phyloP scores from a whole-genome alignment of 768 basidiomycete genomes.

The Termitomyces sp. region DNA sequence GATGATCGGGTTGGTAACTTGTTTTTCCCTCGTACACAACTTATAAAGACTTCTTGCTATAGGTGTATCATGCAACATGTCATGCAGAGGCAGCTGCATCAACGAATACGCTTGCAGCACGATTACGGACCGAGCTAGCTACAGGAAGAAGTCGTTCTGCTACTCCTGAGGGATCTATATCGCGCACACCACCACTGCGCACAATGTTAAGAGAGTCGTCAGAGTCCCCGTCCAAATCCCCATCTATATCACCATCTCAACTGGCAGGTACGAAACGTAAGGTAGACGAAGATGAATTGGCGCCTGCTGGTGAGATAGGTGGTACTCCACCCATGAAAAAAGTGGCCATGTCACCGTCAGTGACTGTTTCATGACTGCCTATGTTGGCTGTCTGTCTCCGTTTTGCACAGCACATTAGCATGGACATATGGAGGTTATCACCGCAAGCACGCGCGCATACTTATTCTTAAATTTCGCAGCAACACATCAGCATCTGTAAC shows the following conservation, averaged over 20 bases:
- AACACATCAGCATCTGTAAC: conserved; percentile 21
- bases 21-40: not conserved
- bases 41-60: conserved; percentile 2
- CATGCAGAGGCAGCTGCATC: conserved; percentile 75
- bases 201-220: conserved; percentile 26
- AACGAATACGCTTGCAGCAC: conserved; percentile 61
- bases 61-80: conserved; percentile 96
- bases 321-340: conserved; percentile 69
- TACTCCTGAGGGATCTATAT: conserved; percentile 60
- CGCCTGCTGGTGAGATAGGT: conserved; percentile 34
- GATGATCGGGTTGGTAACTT: conserved; percentile 70
- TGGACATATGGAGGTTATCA: conserved; percentile 12
- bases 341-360: conserved; percentile 41
- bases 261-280: conserved; percentile 71
- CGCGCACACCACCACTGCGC: conserved; percentile 35
- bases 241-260: conserved; percentile 47
- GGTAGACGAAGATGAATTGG: conserved; percentile 49
- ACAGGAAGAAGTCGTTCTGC: conserved; percentile 70
- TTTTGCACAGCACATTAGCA: not conserved
- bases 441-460: conserved; percentile 7
- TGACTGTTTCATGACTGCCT: conserved; percentile 10
- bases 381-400: not conserved
- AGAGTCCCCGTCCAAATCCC: conserved; percentile 29
- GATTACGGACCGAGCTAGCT: conserved; percentile 58
- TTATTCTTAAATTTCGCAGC: conserved; percentile 14